Evolutionary conservation across 768 basidiomycete genomes (phyloP).

Genomic region (Amanita exitialis): DNA sequence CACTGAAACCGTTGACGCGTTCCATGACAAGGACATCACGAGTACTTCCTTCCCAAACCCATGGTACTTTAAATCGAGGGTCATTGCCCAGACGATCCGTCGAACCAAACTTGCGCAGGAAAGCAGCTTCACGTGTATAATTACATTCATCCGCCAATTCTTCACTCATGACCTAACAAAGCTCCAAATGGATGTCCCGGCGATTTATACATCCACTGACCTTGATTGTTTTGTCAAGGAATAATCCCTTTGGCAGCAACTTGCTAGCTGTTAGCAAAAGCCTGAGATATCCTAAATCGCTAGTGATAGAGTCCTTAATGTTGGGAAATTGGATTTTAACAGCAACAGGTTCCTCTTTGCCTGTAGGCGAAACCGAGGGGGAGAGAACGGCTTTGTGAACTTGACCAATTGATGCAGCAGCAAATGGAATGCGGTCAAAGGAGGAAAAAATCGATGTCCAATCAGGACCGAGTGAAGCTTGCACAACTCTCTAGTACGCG

Average conservation of each 20-base stretch:
- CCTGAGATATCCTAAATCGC: conserved; percentile 81
- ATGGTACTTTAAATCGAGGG: conserved; percentile 71
- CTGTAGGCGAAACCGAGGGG: conserved; percentile 41
- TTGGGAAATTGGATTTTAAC: conserved; percentile 96
- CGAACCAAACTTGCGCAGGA: conserved; percentile 50
- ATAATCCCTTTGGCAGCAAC: conserved; percentile 81
- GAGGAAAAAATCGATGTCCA: conserved; percentile 65
- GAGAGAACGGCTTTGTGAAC: conserved; percentile 73
- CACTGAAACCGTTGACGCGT: conserved; percentile 65
- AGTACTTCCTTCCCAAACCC: conserved; percentile 78
- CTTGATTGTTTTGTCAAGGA: conserved; percentile 79
- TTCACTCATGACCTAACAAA: conserved; percentile 67
- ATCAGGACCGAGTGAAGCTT: conserved; percentile 56
- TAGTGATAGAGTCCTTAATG: conserved; percentile 76
- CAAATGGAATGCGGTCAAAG: conserved; percentile 84
- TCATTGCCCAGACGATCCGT: conserved; percentile 42
- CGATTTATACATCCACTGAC: conserved; percentile 20
- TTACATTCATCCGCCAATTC: conserved; percentile 92
- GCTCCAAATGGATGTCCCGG: background rate
- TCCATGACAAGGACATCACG: conserved; percentile 86
- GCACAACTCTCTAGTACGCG: conserved; percentile 52
- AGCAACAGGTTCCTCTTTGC: conserved; percentile 48
- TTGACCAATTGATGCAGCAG: conserved; percentile 95
- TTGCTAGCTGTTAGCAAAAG: conserved; percentile 72
- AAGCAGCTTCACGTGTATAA: conserved; percentile 76